Base-by-base conservation (phyloP, 495 filamentous ascomycete species). In the Talaromyces thailandensis region DNA sequence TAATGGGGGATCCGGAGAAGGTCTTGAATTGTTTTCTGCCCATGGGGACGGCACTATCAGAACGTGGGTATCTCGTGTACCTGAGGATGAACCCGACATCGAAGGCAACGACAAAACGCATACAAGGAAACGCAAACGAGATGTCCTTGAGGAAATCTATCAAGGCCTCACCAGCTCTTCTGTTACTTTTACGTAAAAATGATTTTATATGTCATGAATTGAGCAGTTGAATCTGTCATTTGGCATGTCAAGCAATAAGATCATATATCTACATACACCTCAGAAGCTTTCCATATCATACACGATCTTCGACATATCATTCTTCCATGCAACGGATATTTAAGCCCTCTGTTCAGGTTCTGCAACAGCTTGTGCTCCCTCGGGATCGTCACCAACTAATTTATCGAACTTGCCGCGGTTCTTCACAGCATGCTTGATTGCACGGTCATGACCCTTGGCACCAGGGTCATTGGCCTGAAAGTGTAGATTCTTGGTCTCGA, bases 41-140 rank as follows among this genome's bases (percentile, higher is more conserved):
- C 80, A 82, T 61, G 80, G 80, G 0, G 78, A 83, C 63, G 81
- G 81, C 4, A 76, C 77, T 0, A 79, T 83, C 50, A 72, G 76
- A 21, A 65, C 71, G 8, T 83, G 87, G 71, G 81, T 78, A 8
- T 86, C 85, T 12, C 76, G 73, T 58, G 82, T 78, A 63, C 74
- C 80, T 12, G 83, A 86, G 51, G 82, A 83, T 14, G 76, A 78
- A 8, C 79, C 80, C 5, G 73, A 79, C 28, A 76, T 79, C 18
- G 71, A 71, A 23, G 73, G 80, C 61, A 70, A 79, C 60, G 66
- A 67, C 16, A 73, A 71, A 29, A 63, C 70, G 18, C 68, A 72
- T 1, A 69, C 73, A 62, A 75, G 80, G 31, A 84, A 82, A 60
- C 78, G 77, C 48, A 84, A 78, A 69, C 74, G 79, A 61, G 73